phyloP scores from a whole-genome alignment of 108 stramenopile species.

The Fistulifera solaris region DNA sequence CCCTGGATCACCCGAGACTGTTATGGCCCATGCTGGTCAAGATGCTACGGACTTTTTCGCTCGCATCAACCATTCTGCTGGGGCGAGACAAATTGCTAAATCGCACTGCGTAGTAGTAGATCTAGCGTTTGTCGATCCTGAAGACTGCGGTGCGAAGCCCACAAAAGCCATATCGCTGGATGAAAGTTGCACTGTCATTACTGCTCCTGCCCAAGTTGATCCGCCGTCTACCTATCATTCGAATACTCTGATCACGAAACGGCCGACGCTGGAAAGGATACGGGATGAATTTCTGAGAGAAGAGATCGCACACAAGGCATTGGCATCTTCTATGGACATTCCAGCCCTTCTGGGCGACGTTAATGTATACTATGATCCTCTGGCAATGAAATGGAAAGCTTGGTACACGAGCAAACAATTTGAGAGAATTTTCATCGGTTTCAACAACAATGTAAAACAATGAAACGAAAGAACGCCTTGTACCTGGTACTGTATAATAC shows the following conservation, averaged over 20 bases:
- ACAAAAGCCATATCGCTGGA: slow-evolving; percentile 9
- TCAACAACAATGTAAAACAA: not conserved
- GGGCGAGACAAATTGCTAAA: slow-evolving; percentile 49
- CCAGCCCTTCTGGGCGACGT: slow-evolving; percentile 29
- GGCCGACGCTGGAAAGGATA: slow-evolving; percentile 8
- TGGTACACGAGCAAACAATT: slow-evolving; percentile 66
- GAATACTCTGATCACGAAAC: slow-evolving; percentile 1
- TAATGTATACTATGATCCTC: slow-evolving; percentile 72
- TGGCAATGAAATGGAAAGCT: slow-evolving; percentile 52
- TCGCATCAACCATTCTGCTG: slow-evolving; percentile 74
- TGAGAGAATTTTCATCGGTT: slow-evolving; percentile 32
- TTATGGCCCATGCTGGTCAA: slow-evolving; percentile 80
- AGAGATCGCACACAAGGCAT: slow-evolving; percentile 3
- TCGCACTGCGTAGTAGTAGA: slow-evolving; percentile 54
- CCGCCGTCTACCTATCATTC: not conserved
- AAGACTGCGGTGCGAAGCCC: slow-evolving; percentile 19
- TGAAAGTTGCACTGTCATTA: not conserved
- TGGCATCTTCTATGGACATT: not conserved
- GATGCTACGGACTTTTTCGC: slow-evolving; percentile 89
- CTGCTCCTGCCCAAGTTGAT: not conserved
- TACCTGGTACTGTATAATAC: not conserved
- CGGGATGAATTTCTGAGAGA: slow-evolving; percentile 2
- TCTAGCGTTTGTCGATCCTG: slow-evolving; percentile 19
- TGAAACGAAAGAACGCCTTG: not conserved
- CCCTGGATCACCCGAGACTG: slow-evolving; percentile 88